Evolutionary conservation across 371 early-diverging fungal species (phyloP), one percentile per base, ranked within the genome.

Genomic region (Rhizopus stolonifer): DNA sequence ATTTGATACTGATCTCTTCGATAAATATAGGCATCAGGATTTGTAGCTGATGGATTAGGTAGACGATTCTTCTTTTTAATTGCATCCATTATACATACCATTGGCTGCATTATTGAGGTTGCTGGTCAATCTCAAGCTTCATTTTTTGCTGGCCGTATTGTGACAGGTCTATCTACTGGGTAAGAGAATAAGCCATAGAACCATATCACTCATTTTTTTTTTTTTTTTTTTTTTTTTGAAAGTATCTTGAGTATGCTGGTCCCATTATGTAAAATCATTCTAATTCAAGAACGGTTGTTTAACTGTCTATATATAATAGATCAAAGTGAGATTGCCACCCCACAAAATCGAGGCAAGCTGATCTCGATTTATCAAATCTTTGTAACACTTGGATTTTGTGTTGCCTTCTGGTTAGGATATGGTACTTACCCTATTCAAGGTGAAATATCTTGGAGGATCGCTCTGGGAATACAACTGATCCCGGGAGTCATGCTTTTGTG

Each of bases 341-440:
- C 89, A 19, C 64, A 80, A 15, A 83, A 89, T 53, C 87, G 96
- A 65, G 98, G 98, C 25, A 76, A 90, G n/a, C 70, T 97, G 21
- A 88, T 91, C 36, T 84, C 93, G 14, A 74, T 94, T 29, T 93
- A 97, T 69, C 95, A 96, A 66, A 83, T 91, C 55, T 90, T 94
- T 46, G 88, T 96, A 38, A 89, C 93, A 15, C 46, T 79, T 48
- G 86, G 86, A 14, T 73, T 79, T 32, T 67, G 58, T 49, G 60
- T 65, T 25, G 68, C 72, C 3, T 79, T 70, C 50, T 74, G 75
- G 75, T 49, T 73, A 29, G 64, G 52, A 6, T 74, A 67, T 45
- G 75, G 63, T 10, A 61, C 69, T 3, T 59, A 56, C 51, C 34
- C 52, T 17, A 14, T 61, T 8, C 17, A 49, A 1, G 45, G 58